A percentile compares a stretch with the other conserved stretches of the same genome.
Conservation (phyloP, 1,139 yeast species). For the Arxiozyma heterogenica region DNA sequence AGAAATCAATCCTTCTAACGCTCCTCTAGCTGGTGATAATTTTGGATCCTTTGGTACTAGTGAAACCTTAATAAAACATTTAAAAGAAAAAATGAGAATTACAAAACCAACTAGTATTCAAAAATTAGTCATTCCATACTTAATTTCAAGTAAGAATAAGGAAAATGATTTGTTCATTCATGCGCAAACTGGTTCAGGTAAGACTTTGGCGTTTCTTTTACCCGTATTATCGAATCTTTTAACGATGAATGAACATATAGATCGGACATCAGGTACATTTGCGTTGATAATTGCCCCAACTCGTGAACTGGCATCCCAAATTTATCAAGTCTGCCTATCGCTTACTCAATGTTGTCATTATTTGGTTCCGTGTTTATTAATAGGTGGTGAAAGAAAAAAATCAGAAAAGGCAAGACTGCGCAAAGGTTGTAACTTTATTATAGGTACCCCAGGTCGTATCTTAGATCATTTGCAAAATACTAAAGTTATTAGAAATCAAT, state of each 20-base stretch:
- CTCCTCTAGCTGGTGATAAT: constrained; percentile 48
- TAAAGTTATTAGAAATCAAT: constrained; percentile 55
- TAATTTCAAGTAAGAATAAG: constrained; percentile 31
- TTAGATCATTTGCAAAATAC: constrained; percentile 92
- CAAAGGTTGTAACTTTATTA: constrained; percentile 80
- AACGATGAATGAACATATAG: constrained; percentile 39
- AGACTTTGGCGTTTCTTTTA: constrained; percentile 73
- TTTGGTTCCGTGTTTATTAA: constrained; percentile 84
- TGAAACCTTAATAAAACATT: constrained; percentile 42
- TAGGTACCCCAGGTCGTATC: constrained; percentile 87
- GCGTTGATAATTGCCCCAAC: constrained; percentile 88
- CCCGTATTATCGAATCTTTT: constrained; percentile 51
- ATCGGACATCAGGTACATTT: constrained; percentile 75
- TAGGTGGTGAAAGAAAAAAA: constrained; percentile 92
- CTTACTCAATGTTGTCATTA: constrained; percentile 66
- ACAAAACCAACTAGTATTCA: constrained; percentile 80
- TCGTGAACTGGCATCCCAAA: constrained; percentile 89
- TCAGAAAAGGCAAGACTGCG: constrained; percentile 84
- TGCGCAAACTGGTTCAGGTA: constrained; percentile 96
- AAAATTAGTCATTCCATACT: constrained; percentile 66
- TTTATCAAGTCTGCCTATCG: constrained; percentile 68
- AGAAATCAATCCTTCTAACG: constrained; percentile 64
- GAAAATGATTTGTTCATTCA: constrained; percentile 71
- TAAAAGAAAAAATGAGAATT: constrained; percentile 51
- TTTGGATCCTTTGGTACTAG: constrained; percentile 68